Evolutionary conservation across 2,329 filamentous ascomycete genomes (phyloP), one percentile per base, ranked within the genome.

Genomic region (Cladophialophora chaetospira): DNA sequence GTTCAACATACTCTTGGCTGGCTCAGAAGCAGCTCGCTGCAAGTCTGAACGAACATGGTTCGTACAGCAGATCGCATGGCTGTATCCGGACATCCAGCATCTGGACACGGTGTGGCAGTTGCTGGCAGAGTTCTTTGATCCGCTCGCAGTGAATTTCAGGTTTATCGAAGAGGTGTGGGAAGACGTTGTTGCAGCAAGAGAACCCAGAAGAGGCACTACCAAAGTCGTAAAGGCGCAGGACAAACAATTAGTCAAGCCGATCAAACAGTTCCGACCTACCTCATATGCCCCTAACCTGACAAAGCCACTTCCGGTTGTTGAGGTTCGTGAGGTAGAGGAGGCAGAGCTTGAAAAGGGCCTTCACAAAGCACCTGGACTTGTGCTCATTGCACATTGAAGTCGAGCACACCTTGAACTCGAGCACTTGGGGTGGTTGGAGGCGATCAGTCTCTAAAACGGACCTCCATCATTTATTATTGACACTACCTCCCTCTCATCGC

Each of bases 1-100:
- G 26, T 63, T 63, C 51, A 58, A 58, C 42, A n/a, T 63, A 8
- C 33, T 63, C 3, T 45, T 63, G 19, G 43, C 35, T 5, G 61
- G 61, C 13, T 35, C 55, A 5, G 33, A 45, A 3, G 54, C 61
- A 1, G 25, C 46, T 5, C 51, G 52, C 3, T 43, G 51, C 17
- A 29, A 46, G 5, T 21, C 33, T 6, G 55, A 55, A 31, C 26
- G 61, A 23, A n/a, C 31, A 19, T 63, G 61, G 61, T 63, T 63
- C 33, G 38, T 61, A 15, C 28, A 42, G 5, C 38, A 44, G 15
- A 49, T 61, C 1, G 28, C 47, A 15, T 31, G 23, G 21, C 42
- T 52, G 5, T 60, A 58, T 49, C 45, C 48, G 5, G 36, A 57
- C n/a, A 44, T 63, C 4, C 38, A 49, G 29, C 43, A 46, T 13